A percentile compares a stretch with the other conserved stretches of the same genome.
Conservation (phyloP, 2,329 filamentous ascomycete genomes). For the Penicillium glabrum region DNA sequence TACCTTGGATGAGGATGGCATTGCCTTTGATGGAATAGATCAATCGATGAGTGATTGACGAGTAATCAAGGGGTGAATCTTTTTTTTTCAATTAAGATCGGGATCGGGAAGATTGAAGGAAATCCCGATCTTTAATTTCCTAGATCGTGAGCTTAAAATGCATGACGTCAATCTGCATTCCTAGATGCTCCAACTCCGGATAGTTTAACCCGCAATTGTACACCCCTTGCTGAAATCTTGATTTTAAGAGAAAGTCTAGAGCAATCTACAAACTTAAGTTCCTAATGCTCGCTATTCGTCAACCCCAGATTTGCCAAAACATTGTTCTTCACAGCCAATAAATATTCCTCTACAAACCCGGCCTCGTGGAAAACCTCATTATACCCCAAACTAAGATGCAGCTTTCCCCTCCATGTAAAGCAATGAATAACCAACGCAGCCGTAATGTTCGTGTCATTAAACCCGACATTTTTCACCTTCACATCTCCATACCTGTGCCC, state of each 20-base stretch:
- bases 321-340: neutral
- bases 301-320: neutral
- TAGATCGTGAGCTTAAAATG: neutral
- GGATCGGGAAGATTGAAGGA: neutral
- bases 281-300: neutral
- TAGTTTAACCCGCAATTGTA: neutral
- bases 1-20: constrained; percentile 8
- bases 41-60: neutral
- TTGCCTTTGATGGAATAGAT: constrained; percentile 2
- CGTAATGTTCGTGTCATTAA: neutral
- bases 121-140: neutral
- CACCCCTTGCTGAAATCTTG: neutral
- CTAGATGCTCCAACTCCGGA: neutral
- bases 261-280: neutral
- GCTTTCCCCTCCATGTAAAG: neutral
- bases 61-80: neutral
- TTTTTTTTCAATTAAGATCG: neutral
- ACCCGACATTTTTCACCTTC: neutral
- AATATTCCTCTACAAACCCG: neutral
- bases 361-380: neutral
- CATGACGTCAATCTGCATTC: constrained; percentile 8
- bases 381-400: neutral
- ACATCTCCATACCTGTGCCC: neutral
- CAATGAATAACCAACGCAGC: neutral
- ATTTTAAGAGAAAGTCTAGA: neutral